phyloP scores from a whole-genome alignment of 768 basidiomycete genomes.

The Hericium coralloides region DNA sequence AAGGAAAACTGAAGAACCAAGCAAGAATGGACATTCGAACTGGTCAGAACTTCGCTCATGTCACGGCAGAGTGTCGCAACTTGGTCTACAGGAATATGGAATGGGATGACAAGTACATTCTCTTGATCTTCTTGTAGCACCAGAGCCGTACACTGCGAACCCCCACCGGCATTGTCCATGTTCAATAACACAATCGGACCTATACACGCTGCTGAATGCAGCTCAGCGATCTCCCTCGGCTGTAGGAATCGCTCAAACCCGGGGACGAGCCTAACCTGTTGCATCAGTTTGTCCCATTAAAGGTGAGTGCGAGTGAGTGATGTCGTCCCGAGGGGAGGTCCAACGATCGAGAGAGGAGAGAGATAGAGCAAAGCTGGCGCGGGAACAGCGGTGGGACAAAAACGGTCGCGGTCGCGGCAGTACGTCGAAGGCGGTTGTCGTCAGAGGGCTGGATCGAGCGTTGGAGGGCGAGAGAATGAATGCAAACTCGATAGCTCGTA shows the following conservation, averaged over 20 bases:
- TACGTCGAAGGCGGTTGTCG: no score
- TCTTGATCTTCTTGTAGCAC: neutral
- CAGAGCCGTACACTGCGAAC: neutral
- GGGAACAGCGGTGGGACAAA: no score
- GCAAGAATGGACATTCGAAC: neutral
- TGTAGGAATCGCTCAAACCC: neutral
- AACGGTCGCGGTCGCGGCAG: no score
- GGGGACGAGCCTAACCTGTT: neutral
- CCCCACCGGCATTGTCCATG: neutral
- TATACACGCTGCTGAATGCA: neutral
- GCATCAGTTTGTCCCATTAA: neutral
- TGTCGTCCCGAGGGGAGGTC: no score
- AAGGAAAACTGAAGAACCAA: neutral
- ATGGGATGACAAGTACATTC: neutral
- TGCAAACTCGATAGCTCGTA: no score
- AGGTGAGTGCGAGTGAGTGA: no score
- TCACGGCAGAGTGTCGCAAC: neutral
- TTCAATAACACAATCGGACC: neutral
- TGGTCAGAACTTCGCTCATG: neutral
- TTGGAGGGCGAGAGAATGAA: no score
- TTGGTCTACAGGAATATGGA: neutral
- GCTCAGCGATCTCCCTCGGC: neutral
- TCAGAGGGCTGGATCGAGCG: no score
- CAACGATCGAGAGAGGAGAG: no score
- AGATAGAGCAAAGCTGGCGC: no score